Percentiles rank a stretch among this genome's conserved stretches.
These are phyloP conservation scores for Cystobasidium pallidum DNA, from an alignment of 1,284 basidiomycete genomes.

Conservation along the genomic window DNA sequence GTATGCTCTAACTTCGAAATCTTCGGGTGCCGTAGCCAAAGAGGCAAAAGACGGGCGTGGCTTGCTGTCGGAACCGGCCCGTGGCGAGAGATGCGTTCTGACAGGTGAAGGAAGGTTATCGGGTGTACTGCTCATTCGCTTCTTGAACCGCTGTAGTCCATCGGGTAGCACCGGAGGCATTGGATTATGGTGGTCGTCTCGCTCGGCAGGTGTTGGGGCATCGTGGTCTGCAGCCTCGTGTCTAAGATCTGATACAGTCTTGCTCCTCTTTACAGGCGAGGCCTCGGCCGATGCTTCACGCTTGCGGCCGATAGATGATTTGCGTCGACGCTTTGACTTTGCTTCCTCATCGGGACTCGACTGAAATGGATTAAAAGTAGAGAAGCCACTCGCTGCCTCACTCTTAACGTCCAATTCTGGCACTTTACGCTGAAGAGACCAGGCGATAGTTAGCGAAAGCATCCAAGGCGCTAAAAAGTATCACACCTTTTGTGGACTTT, in stretches of 20 bases:
- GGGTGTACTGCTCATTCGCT: conserved; percentile 6
- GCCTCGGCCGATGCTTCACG: not conserved
- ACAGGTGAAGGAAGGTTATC: conserved; percentile 24
- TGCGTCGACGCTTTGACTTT: conserved; percentile 52
- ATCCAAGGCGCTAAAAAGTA: not conserved
- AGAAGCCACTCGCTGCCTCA: conserved; percentile 57
- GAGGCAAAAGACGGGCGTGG: conserved; percentile 14
- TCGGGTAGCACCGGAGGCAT: conserved; percentile 5
- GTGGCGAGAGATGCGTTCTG: not conserved
- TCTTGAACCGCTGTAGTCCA: conserved; percentile 19
- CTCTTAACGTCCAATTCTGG: conserved; percentile 37
- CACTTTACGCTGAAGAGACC: conserved; percentile 31
- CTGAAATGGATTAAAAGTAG: conserved; percentile 63
- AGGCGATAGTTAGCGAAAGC: not conserved
- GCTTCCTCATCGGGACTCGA: conserved; percentile 58
- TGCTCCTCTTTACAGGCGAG: conserved; percentile 14
- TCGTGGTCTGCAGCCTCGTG: not conserved
- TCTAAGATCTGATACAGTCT: conserved; percentile 20
- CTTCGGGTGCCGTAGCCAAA: conserved; percentile 17
- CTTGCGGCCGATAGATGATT: conserved; percentile 30
- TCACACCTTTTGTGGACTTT: conserved; percentile 19
- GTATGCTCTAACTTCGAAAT: conserved; percentile 10
- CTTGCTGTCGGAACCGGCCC: not conserved
- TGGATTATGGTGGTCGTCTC: not conserved
- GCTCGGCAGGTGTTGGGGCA: not conserved